phyloP scores from a whole-genome alignment of 2,329 filamentous ascomycete species.

The Ophiostoma novo-ulmi region DNA sequence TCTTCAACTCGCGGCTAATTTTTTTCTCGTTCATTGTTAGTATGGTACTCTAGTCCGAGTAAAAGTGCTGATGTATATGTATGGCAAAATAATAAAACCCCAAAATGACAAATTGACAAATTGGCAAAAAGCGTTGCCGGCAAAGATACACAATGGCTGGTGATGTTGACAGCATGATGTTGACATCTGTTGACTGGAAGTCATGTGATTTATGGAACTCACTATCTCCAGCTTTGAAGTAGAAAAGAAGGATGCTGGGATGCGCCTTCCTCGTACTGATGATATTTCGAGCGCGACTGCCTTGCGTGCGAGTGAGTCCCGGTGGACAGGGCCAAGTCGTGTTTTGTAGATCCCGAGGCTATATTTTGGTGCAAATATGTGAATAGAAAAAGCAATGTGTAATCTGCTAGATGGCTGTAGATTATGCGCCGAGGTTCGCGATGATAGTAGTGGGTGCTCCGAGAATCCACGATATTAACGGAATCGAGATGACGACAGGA shows the following conservation, averaged over 20 bases:
- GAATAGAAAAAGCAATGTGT: too few species aligned
- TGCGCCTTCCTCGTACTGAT: not conserved
- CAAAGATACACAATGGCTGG: not conserved
- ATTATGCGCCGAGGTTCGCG: not conserved
- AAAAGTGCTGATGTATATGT: not conserved
- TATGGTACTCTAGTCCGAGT: not conserved
- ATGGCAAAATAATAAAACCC: not conserved
- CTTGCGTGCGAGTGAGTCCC: not conserved
- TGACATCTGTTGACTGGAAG: not conserved
- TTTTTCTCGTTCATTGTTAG: not conserved
- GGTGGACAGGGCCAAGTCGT: not conserved
- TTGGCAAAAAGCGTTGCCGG: not conserved
- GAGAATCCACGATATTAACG: not conserved
- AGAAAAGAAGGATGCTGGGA: not conserved
- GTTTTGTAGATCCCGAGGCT: not conserved
- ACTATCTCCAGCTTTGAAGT: not conserved
- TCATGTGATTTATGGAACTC: not conserved
- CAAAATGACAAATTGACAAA: not conserved
- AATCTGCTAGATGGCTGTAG: not conserved
- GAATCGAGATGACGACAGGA: conserved; percentile 1
- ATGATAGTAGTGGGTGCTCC: not conserved
- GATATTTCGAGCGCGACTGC: not conserved
- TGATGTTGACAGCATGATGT: not conserved
- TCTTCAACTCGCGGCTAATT: not conserved
- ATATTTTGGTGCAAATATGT: not conserved